phyloP scores from a whole-genome alignment of 2,329 filamentous ascomycete genomes.

The Samsoniella hepiali region DNA sequence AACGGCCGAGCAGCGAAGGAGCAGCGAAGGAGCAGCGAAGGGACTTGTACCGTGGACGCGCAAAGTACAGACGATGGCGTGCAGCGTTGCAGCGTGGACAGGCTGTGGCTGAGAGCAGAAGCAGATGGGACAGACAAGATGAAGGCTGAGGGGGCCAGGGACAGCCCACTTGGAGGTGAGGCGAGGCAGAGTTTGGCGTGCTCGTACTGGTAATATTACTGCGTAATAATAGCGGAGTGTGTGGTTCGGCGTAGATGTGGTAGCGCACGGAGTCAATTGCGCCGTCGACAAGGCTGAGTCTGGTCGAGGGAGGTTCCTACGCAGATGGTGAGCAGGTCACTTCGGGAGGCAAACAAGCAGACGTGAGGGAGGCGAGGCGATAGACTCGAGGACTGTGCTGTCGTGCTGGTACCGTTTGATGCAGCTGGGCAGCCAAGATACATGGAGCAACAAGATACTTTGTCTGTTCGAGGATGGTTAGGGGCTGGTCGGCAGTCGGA shows the following conservation, averaged over 20 bases:
- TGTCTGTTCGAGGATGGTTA: neutral
- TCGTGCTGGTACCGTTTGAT: neutral
- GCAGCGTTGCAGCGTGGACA: neutral
- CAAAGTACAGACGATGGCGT: neutral
- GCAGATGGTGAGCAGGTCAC: neutral
- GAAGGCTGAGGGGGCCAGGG: neutral
- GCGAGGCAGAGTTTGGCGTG: constrained; percentile 2
- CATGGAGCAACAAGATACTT: neutral
- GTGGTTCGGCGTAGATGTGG: neutral
- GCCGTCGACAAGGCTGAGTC: constrained; percentile 1
- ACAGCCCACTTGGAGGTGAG: neutral
- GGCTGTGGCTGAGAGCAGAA: neutral
- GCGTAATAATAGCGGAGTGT: neutral
- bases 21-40: neutral
- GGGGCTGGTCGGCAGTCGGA: constrained; percentile 11
- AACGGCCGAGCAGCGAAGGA: neutral
- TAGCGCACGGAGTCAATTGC: neutral
- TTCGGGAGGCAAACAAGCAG: neutral
- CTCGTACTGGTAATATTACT: constrained; percentile 1
- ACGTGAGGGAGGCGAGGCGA: neutral
- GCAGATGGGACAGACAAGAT: neutral
- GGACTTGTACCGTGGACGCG: neutral
- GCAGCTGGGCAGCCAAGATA: neutral
- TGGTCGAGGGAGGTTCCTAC: neutral
- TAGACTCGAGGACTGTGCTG: neutral